Evolutionary conservation across 1,284 basidiomycete species (phyloP).

Genomic region (Trichosporon sp.): DNA sequence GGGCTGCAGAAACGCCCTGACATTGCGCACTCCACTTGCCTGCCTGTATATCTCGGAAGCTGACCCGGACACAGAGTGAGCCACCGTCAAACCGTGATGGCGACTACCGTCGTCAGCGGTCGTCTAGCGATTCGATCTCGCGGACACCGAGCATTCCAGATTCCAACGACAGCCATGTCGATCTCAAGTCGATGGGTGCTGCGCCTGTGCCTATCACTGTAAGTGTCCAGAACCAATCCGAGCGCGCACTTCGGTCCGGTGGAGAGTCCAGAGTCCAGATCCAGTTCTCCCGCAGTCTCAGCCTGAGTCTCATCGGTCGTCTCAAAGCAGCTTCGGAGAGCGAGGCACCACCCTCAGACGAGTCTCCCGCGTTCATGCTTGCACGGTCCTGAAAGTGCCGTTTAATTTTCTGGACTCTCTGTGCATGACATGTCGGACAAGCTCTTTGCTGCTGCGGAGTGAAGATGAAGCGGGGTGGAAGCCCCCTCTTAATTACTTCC

Average conservation of each 20-base stretch:
- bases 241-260: neutral
- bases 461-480: constrained; percentile 17
- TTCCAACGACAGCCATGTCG: constrained; percentile 24
- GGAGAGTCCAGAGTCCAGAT: neutral
- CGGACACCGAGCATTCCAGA: constrained; percentile 19
- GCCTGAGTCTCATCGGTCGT: neutral
- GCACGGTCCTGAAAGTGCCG: constrained; percentile 3
- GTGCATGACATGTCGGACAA: neutral
- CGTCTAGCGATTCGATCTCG: neutral
- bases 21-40: neutral
- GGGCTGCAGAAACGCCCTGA: neutral
- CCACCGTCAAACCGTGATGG: constrained; percentile 27
- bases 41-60: neutral
- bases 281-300: constrained; percentile 1
- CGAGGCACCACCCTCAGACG: neutral
- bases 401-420: neutral
- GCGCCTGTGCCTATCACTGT: constrained; percentile 31
- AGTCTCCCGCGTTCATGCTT: constrained; percentile 6
- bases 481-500: constrained; percentile 5
- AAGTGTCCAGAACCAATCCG: constrained; percentile 20
- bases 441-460: neutral
- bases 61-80: constrained; percentile 25
- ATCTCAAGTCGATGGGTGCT: constrained; percentile 27
- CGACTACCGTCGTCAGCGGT: constrained; percentile 22
- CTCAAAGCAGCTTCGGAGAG: neutral